Conservation (phyloP, 1,284 basidiomycete species). For the Mycosarcoma maydis region DNA sequence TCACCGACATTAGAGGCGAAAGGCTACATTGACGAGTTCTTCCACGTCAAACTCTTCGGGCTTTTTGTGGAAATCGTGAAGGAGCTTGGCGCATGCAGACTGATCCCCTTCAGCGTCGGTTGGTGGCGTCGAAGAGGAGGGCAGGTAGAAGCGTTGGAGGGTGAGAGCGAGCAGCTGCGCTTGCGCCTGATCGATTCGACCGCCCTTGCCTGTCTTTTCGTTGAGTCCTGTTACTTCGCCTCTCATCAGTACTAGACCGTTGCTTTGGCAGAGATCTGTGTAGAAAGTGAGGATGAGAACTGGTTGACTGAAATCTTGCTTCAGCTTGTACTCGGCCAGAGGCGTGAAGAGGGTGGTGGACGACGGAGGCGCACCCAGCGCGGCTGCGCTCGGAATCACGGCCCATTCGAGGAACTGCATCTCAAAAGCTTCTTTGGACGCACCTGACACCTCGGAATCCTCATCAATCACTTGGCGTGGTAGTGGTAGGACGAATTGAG, state of each 20-base stretch:
- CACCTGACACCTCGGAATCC: slow-evolving; percentile 14
- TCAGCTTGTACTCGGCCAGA: slow-evolving; percentile 90
- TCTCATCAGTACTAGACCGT: slow-evolving; percentile 84
- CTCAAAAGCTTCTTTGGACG: slow-evolving; percentile 55
- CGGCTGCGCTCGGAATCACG: slow-evolving; percentile 38
- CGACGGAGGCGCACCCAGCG: slow-evolving; percentile 18
- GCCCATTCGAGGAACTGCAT: slow-evolving; percentile 65
- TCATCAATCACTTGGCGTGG: slow-evolving; percentile 50
- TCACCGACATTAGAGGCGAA: slow-evolving; percentile 33
- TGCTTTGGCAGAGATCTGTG: slow-evolving; percentile 83
- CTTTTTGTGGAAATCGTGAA: slow-evolving; percentile 55
- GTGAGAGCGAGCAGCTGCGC: slow-evolving; percentile 60
- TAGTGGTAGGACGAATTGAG: slow-evolving; percentile 64
- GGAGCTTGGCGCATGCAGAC: slow-evolving; percentile 44
- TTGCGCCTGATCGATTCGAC: slow-evolving; percentile 54
- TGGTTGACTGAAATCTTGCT: slow-evolving; percentile 87
- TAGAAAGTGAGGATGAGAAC: slow-evolving; percentile 91
- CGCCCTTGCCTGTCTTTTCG: slow-evolving; percentile 70
- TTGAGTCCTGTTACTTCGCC: slow-evolving; percentile 83
- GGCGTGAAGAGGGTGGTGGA: slow-evolving; percentile 82
- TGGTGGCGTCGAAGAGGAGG: slow-evolving; percentile 5
- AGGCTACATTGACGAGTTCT: slow-evolving; percentile 52
- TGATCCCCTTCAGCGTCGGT: slow-evolving; percentile 20
- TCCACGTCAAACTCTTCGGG: slow-evolving; percentile 56
- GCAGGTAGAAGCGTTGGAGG: slow-evolving; percentile 63